Evolutionary conservation across 2,329 filamentous ascomycete species (phyloP).

Genomic region (Sclerotinia minor): DNA sequence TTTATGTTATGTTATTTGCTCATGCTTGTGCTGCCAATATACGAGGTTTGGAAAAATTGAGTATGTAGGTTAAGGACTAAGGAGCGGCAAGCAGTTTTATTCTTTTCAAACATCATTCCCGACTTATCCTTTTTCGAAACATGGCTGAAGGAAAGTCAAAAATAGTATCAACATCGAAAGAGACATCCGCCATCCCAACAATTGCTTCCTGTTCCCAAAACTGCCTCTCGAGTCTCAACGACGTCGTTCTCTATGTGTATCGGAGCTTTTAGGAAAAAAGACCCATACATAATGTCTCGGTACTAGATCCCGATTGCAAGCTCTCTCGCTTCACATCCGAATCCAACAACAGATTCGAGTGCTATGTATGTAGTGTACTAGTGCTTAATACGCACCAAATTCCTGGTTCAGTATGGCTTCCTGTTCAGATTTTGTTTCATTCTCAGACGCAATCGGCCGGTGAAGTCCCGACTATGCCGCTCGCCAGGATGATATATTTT

Average conservation of each 20-base stretch:
- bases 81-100: constrained; percentile 8
- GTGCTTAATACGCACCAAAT: background rate
- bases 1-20: no score
- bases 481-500: background rate
- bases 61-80: no score
- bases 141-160: constrained; percentile 1
- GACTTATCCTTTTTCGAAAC: background rate
- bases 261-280: background rate
- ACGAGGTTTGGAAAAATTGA: no score
- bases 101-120: background rate
- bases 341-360: background rate
- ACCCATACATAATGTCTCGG: constrained; percentile 6
- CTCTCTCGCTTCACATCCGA: background rate
- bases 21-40: constrained; percentile 1
- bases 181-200: background rate
- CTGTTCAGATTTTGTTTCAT: background rate
- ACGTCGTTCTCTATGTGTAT: constrained; percentile 6
- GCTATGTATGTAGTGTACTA: no score
- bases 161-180: background rate
- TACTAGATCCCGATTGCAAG: constrained; percentile 15
- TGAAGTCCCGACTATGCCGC: background rate
- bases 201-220: background rate
- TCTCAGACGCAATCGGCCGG: background rate
- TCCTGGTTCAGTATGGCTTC: background rate
- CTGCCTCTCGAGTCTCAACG: constrained; percentile 11